Evolutionary conservation across 768 basidiomycete genomes (phyloP), one percentile per base, ranked within the genome.

Genomic region (Krasilnikovozyma curviuscula): DNA sequence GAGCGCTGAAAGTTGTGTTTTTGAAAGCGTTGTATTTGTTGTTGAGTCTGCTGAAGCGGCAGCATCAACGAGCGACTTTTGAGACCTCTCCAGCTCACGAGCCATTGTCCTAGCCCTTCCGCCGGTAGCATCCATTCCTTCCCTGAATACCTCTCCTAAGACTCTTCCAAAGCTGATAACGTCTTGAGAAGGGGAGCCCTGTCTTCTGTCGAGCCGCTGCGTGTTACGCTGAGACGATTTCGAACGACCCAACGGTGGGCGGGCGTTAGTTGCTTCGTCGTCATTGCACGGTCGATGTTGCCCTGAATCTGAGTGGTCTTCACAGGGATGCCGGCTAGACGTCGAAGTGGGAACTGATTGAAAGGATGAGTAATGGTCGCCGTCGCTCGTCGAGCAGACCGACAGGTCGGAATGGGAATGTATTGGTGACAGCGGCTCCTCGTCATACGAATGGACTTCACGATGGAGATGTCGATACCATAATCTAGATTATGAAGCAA

Each of bases 121-220:
- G 0, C 24, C 45, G 18, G 48, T 19, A 7, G 48, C 35, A 12
- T 33, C 40, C 40, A 46, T 52, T 10, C 50, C 50, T 29, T 52
- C 50, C 27, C 39, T 41, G 29, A 46, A 52, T 10, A 52, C 50
- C 18, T 52, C 38, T 5, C 50, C 50, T n/a, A 52, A 41, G 16
- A 52, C 45, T 19, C 50, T 21, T 5, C 50, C 50, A 25, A 52
- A 52, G 5, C 27, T 29, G 8, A 44, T 31, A 5, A 28, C 25
- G 16, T 31, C 42, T 16, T 28, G 19, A n/a, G 42, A 27, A 31
- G 28, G 44, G 14, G 38, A 29, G 12, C 35, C 41, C 14, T 34
- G n/a, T 18, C 18, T 30, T 10, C 31, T 16, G 24, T 50, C 40
- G 6, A 24, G 37, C 12, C 28, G 33, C 32, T 28, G 34, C 18